These are phyloP conservation scores for Colletotrichum sp. DNA, from an alignment of 2,329 filamentous ascomycete genomes.

Conservation along the genomic window DNA sequence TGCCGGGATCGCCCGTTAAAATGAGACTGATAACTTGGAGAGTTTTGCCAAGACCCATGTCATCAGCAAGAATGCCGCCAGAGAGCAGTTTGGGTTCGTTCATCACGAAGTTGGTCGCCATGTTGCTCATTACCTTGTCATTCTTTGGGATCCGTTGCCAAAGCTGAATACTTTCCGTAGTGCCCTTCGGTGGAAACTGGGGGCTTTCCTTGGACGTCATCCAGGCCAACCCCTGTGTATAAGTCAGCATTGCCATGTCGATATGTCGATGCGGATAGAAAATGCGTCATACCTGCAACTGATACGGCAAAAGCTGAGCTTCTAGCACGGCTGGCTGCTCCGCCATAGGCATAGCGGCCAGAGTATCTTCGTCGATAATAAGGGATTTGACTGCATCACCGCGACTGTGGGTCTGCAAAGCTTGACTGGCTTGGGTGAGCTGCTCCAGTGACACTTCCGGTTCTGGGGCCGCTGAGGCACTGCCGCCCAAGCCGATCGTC, in stretches of 20 bases:
- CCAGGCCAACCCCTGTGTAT: constrained; percentile 75
- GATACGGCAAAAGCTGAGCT: constrained; percentile 78
- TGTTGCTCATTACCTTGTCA: constrained; percentile 60
- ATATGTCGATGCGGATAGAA: background rate
- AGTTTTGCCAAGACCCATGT: constrained; percentile 93
- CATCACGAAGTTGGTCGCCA: constrained; percentile 72
- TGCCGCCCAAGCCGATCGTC: constrained; percentile 40
- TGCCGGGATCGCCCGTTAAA: constrained; percentile 58
- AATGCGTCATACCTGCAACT: constrained; percentile 57
- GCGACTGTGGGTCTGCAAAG: constrained; percentile 69
- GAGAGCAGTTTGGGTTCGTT: constrained; percentile 69
- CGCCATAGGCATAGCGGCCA: constrained; percentile 76
- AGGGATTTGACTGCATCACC: constrained; percentile 72
- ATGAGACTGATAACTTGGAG: constrained; percentile 85
- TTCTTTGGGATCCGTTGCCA: constrained; percentile 66
- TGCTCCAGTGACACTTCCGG: constrained; percentile 61
- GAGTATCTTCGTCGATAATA: constrained; percentile 71
- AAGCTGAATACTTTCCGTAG: constrained; percentile 71
- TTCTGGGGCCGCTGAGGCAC: constrained; percentile 26
- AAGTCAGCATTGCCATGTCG: background rate
- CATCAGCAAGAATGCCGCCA: constrained; percentile 87
- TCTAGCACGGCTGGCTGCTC: constrained; percentile 68
- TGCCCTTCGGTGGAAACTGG: constrained; percentile 61
- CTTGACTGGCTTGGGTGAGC: constrained; percentile 69
- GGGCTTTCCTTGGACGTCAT: constrained; percentile 79